Evolutionary conservation across 306 rosid genomes (phyloP), one percentile per base, ranked within the genome.

Genomic region (Cucurbita pepo): DNA sequence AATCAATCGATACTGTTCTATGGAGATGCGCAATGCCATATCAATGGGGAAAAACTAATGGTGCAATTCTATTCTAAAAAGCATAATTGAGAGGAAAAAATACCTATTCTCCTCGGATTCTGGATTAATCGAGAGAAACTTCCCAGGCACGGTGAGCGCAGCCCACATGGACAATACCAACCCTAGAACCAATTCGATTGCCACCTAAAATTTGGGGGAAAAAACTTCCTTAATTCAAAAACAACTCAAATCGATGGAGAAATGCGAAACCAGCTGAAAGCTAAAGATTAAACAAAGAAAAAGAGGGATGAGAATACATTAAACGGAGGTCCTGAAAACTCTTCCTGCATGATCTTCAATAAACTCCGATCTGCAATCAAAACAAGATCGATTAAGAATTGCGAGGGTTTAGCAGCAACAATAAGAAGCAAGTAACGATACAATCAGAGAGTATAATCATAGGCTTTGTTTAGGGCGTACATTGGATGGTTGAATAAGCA

Each of bases 91-190:
- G 9, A 57, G 40, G 13, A 25, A 60, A 77, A 45, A 11, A 37
- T 83, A 91, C 97, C 90, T 86, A 75, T 91, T 91, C 85, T 91
- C 97, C 47, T 89, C 97, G 47, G 96, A 83, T 43, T 89, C 60
- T 37, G 90, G 94, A 56, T 79, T 88, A 69, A 89, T 91, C 7
- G 95, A 89, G 52, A 79, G 85, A 80, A 89, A 86, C 69, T 82
- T 88, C 71, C 96, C 97, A 0, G 96, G 88, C 57, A 81, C 89
- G 0, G 89, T 78, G 53, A 91, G 78, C 0, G 90, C 89, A 40
- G 97, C 96, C 96, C 96, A 89, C 79, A 79, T 47, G 79, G 87
- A 89, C 41, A 92, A 44, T 38, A 80, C 77, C 5, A 89, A 52
- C 73, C 96, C 97, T 12, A 89, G 73, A 79, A 83, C 22, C 86